phyloP scores from a whole-genome alignment of 495 filamentous ascomycete genomes.

The Glarea lozoyensis region DNA sequence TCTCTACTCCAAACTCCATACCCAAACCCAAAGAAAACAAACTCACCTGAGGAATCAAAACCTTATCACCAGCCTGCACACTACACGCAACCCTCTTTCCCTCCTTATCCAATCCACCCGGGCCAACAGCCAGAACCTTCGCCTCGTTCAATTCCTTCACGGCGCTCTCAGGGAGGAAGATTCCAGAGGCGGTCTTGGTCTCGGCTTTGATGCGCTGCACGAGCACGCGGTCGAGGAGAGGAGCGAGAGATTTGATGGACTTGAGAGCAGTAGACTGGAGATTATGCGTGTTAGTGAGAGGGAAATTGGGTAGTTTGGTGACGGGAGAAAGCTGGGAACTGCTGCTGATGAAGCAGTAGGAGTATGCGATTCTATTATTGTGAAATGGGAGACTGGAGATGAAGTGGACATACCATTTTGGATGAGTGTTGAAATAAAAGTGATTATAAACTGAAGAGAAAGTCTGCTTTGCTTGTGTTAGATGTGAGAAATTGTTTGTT shows the following conservation, averaged over 20 bases:
- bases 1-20: too few species aligned
- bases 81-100: conserved; percentile 77
- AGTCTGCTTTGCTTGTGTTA: conserved; percentile 5
- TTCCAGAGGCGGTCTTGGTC: conserved; percentile 86
- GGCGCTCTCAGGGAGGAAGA: conserved; percentile 93
- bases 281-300: too few species aligned
- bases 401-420: conserved; percentile 28
- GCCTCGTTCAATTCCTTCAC: conserved; percentile 99
- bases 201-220: conserved; percentile 98
- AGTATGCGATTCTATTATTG: not conserved
- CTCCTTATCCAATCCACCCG: conserved; percentile 75
- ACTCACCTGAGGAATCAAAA: conserved; percentile 89
- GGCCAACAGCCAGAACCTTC: conserved; percentile 89
- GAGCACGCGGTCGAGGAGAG: conserved; percentile 96
- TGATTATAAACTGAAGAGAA: conserved; percentile 6
- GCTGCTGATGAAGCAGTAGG: not conserved
- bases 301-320: not conserved
- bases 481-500: conserved; percentile 3
- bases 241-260: conserved; percentile 89
- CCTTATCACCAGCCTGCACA: conserved; percentile 77
- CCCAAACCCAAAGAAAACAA: conserved; percentile 8
- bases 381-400: not conserved
- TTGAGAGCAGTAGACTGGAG: conserved; percentile 59
- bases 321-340: not conserved
- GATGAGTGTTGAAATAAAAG: conserved; percentile 11